Base-by-base conservation (phyloP, 495 filamentous ascomycete genomes). In the Hyphodiscus hymeniophilus region DNA sequence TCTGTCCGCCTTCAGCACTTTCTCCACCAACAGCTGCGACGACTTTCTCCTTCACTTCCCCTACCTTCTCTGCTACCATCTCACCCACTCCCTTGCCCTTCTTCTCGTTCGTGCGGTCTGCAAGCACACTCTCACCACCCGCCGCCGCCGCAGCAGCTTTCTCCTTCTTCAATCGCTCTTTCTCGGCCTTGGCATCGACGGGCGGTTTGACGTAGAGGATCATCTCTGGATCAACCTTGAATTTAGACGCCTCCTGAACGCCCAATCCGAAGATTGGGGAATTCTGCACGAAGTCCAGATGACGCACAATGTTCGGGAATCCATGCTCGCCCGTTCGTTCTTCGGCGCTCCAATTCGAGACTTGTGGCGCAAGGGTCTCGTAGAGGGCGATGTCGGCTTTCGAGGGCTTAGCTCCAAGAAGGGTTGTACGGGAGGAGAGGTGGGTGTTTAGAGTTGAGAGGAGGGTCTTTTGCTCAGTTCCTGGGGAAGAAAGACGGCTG, bases 261-360 rank as follows among this genome's bases (percentile, higher is more conserved):
- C 73, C 74, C 47, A 95, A 72, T 6, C 77, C 77, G 57, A 95
- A 94, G 38, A 90, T 49, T 0, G 79, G 74, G 40, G 84, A 78
- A 68, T 94, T 95, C 71, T 98, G 92, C 48, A 98, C 84, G 61
- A 95, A 95, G 65, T 96, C 92, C 54, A 95, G 66, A 59, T 83
- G 85, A 28, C 92, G 89, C 28, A 98, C 87, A 56, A 96, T 85
- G 64, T 97, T 80, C 57, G 92, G 89, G 61, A 81, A 85, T 45
- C 92, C 92, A 38, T 88, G 73, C 71, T 95, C 79, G 28, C 92
- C 92, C 5, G 92, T 95, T 56, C 85, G 80, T 73, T 95, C 77
- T 72, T 96, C 89, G 33, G 85, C 68, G 6, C 75, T 74, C 91
- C 90, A 96, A 48, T 74, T 74, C 59, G 81, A 77, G 46, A 96